Base-by-base conservation (phyloP, 352 stramenopile genomes). In the Phytophthora pinifolia region DNA sequence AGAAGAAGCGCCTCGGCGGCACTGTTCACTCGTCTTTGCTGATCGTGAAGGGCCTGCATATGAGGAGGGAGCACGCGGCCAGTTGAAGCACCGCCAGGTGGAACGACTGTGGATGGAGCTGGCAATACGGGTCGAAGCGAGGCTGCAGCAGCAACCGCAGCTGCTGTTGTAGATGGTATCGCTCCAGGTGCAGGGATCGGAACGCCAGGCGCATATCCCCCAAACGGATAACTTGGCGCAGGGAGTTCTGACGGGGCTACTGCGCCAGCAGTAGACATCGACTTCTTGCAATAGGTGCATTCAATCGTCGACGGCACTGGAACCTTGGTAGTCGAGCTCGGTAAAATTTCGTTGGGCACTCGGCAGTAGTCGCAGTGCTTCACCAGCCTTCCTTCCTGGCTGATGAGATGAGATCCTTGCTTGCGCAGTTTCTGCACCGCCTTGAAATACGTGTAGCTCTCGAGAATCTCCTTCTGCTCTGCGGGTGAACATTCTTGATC, bases 391-490 rank as follows among this genome's bases (percentile, higher is more conserved):
- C 69, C 70, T 8, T 85, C 72, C 6, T 76, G 64, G n/a, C 52
- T 83, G 35, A 79, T 71, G 12, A 70, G 42, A 18, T 77, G 56
- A 6, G 52, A 59, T 17, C 64, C 67, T 42, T 43, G 44, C 10
- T 65, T 69, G 27, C 68, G 70, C 27, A 93, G 32, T n/a, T 32
- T 54, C 3, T 65, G 73, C n/a, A 89, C 37, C 10, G 85, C 79
- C 46, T 94, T 92, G 13, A 76, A 59, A 61, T 93, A 92, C 8
- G 52, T 66, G 57, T 92, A 75, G 33, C 60, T 81, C 31, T 88
- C 77, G 56, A 87, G 68, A 55, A 89, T 82, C 45, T 93, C 83
- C 46, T 85, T 67, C 37, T 92, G 80, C 53, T 94, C 85, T 10
- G 54, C 53, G 15, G 60, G 75, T 9, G 80, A 74, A 59, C 83